phyloP scores from a whole-genome alignment of 2,329 filamentous ascomycete genomes.

The Incumbomyces delicatus region DNA sequence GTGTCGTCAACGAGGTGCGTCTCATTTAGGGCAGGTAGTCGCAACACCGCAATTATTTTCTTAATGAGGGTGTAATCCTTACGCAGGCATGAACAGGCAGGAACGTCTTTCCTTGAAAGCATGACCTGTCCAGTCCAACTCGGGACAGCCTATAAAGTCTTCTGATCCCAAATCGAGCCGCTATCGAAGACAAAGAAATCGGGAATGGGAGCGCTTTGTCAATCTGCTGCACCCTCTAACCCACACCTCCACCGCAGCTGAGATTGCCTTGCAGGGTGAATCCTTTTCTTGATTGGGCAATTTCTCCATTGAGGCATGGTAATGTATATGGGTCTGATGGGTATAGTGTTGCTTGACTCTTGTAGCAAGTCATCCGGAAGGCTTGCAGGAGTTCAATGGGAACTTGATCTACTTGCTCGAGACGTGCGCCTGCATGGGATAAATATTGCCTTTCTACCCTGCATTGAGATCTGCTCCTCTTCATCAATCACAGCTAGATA shows the following conservation, averaged over 20 bases:
- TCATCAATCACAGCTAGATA: constrained; percentile 6
- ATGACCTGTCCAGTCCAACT: constrained; percentile 6
- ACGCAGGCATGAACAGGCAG: constrained; percentile 1
- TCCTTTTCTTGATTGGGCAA: constrained; percentile 6
- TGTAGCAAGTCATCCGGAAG: constrained; percentile 4
- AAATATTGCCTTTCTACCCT: background rate
- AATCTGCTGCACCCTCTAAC: constrained; percentile 4
- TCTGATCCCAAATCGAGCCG: constrained; percentile 2
- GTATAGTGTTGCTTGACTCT: constrained; percentile 7
- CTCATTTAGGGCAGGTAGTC: too few relatives aligned
- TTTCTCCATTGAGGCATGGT: constrained; percentile 2
- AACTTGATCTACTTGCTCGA: background rate
- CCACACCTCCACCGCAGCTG: constrained; percentile 7
- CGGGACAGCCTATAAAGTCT: background rate
- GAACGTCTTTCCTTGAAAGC: constrained; percentile 4
- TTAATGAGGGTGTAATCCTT: constrained; percentile 5
- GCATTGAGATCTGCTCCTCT: background rate
- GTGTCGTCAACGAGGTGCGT: too few relatives aligned
- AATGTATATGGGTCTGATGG: background rate
- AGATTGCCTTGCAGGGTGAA: constrained; percentile 1
- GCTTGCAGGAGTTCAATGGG: background rate
- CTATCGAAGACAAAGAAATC: constrained; percentile 3
- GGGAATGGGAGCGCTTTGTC: constrained; percentile 4
- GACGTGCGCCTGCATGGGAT: constrained; percentile 5
- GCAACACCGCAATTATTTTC: background rate